Percentiles rank a stretch among this genome's conserved stretches.
Conservation (phyloP, 768 basidiomycete genomes). For the Podaxis sp. region DNA sequence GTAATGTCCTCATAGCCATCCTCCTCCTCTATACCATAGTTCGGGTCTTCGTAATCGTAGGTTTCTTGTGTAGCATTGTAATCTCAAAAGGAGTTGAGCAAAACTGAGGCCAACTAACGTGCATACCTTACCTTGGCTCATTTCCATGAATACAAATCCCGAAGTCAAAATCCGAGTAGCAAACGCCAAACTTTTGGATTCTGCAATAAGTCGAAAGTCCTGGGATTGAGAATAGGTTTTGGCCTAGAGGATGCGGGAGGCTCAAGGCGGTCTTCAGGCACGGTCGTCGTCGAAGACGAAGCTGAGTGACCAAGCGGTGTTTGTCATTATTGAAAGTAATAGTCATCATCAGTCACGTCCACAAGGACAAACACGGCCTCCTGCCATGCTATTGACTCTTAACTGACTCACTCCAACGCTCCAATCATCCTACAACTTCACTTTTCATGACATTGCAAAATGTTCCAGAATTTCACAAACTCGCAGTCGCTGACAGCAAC, state of each 20-base stretch:
- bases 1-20: constrained; percentile 76
- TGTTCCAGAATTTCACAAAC: constrained; percentile 1
- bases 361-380: constrained; percentile 8
- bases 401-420: not conserved
- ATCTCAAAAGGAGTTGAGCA: constrained; percentile 44
- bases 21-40: constrained; percentile 57
- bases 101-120: constrained; percentile 21
- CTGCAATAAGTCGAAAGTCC: not conserved
- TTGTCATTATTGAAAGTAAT: constrained; percentile 28
- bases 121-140: constrained; percentile 53
- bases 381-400: not conserved
- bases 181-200: not conserved
- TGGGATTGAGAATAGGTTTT: not conserved
- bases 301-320: constrained; percentile 30
- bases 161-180: not conserved
- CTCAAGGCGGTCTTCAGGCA: not conserved
- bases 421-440: not conserved
- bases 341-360: constrained; percentile 4
- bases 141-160: constrained; percentile 22
- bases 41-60: constrained; percentile 61
- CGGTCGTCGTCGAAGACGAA: constrained; percentile 1
- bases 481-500: constrained; percentile 17
- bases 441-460: not conserved
- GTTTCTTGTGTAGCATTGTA: constrained; percentile 48
- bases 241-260: not conserved